phyloP scores from a whole-genome alignment of 2,329 filamentous ascomycete species.

The Byssothecium circinans region DNA sequence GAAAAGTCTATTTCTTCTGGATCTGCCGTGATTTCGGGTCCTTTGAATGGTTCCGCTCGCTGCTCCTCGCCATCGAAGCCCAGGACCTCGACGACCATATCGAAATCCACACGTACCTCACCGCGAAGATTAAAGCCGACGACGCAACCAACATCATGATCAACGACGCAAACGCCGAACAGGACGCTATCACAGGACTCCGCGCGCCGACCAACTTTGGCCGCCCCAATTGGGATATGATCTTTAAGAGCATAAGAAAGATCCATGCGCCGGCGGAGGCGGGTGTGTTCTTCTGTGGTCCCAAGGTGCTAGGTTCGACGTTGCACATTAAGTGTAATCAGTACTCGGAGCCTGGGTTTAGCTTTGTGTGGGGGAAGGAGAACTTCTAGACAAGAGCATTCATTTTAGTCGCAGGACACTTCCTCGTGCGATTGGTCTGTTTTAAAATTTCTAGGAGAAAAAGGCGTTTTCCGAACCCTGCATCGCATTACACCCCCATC shows the following conservation, averaged over 20 bases:
- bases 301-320: slow-evolving; percentile 74
- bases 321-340: slow-evolving; percentile 85
- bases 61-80: slow-evolving; percentile 81
- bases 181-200: slow-evolving; percentile 81
- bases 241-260: slow-evolving; percentile 81
- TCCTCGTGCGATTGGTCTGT: background rate
- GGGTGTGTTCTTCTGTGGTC: slow-evolving; percentile 73
- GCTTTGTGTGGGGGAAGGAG: slow-evolving; percentile 70
- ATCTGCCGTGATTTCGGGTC: slow-evolving; percentile 85
- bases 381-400: slow-evolving; percentile 60
- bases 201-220: slow-evolving; percentile 84
- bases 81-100: slow-evolving; percentile 83
- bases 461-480: background rate
- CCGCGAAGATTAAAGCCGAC: slow-evolving; percentile 81
- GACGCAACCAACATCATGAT: slow-evolving; percentile 92
- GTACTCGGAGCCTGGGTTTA: slow-evolving; percentile 78
- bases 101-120: slow-evolving; percentile 88
- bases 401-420: too few species aligned
- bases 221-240: slow-evolving; percentile 86
- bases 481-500: background rate
- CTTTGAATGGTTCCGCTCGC: slow-evolving; percentile 86
- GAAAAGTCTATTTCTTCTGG: slow-evolving; percentile 94
- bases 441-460: background rate
- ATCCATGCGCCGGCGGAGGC: slow-evolving; percentile 54
- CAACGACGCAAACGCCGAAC: slow-evolving; percentile 82